Evolutionary conservation across 2,329 filamentous ascomycete genomes (phyloP), one percentile per base, ranked within the genome.

Genomic region (Lachnellula cervina): DNA sequence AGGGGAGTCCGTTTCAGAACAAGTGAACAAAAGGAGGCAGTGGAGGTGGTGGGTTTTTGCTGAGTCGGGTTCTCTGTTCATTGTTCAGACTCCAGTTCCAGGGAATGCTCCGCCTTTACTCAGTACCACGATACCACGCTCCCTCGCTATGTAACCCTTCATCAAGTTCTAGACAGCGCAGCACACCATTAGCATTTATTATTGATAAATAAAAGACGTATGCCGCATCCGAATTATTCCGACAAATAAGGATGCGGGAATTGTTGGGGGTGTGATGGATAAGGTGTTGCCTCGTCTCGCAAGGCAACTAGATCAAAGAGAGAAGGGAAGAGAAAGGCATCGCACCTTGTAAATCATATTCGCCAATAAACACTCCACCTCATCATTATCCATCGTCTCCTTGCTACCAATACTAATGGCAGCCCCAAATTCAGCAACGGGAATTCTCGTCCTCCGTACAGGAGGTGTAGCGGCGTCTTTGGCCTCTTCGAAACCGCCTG

Each of bases 301-400:
- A 37, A 51, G 47, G 54, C 54, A 49, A 14, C 42, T 21, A 49
- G 17, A 37, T 25, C 14, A 34, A 34, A 48, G 14, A 25, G 5
- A 38, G 48, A 46, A 44, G 8, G 55, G 48, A 48, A 42, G 48
- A 13, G 34, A 7, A 55, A 19, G 44, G n/a, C 21, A 54, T 73
- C 77, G 58, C 73, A 96, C 93, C 84, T 97, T 99, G 78, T 97
- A 99, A 59, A 99, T 96, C 82, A 97, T 89, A 70, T 97, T 97
- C 28, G 94, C 90, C 67, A 99, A 70, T 65, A 97, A 75, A 71
- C 94, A 99, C 72, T 99, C 95, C 4, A 97, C 92, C 72, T 99
- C 94, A 69, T 99, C 95, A 34, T 82, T 80, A 65, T 97, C 94
- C 35, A 95, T 77, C 35, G 78, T 74, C 68, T 88, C 79, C 62